Evolutionary conservation across 208 protist genomes (phyloP).

Genomic region (Trichomonas vaginalis): DNA sequence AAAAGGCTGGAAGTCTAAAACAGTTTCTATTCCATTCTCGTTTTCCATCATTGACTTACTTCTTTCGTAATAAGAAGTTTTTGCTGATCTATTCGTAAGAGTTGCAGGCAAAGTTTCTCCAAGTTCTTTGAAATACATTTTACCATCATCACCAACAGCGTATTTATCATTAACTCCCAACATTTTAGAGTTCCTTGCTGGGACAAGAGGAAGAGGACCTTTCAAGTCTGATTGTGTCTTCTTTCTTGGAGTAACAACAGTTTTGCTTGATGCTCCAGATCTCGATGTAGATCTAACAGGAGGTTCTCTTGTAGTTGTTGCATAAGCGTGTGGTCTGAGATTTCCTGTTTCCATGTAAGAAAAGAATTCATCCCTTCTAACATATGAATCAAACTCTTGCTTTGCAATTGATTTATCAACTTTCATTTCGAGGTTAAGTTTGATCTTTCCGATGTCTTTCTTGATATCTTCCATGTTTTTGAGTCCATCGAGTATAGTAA

Average conservation of each 20-base stretch:
- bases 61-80: background rate
- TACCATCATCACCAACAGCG: background rate
- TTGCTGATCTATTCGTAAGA: background rate
- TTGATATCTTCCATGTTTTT: background rate
- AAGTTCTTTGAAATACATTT: background rate
- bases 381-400: background rate
- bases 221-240: background rate
- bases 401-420: background rate
- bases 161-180: background rate
- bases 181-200: background rate
- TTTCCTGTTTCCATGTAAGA: background rate
- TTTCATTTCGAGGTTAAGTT: background rate
- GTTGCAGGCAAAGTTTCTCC: too few relatives aligned
- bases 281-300: background rate
- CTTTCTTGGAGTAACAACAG: background rate
- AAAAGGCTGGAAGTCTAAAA: background rate
- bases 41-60: background rate
- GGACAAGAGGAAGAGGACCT: background rate
- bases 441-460: background rate
- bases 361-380: conserved; percentile 11
- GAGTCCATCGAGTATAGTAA: background rate
- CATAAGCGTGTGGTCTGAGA: background rate
- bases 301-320: background rate
- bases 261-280: background rate
- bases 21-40: background rate